A percentile compares a stretch with the other conserved stretches of the same genome.
phyloP scores from a whole-genome alignment of 352 stramenopile species.

The Phytophthora cactorum region DNA sequence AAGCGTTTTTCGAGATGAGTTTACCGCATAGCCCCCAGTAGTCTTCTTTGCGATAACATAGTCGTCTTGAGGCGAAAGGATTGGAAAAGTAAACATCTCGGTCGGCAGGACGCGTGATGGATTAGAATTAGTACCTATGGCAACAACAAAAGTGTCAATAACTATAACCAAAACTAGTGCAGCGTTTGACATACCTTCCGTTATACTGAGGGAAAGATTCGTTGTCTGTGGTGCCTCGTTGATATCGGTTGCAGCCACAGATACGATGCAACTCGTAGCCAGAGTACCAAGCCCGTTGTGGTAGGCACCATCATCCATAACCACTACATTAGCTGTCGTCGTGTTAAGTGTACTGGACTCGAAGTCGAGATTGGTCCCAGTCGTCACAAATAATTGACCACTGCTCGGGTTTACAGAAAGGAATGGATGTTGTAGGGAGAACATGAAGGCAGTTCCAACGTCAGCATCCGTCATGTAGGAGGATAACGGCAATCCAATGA shows the following conservation, averaged over 20 bases:
- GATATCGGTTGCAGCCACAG: constrained; percentile 26
- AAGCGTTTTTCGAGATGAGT: constrained; percentile 14
- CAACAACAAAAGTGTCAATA: not conserved
- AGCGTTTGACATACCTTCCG: constrained; percentile 26
- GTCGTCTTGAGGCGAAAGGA: constrained; percentile 20
- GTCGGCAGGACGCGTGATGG: constrained; percentile 2
- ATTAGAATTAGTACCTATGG: constrained; percentile 23
- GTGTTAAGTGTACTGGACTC: constrained; percentile 14
- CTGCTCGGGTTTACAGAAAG: constrained; percentile 21
- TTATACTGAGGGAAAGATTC: constrained; percentile 20
- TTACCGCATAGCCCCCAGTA: constrained; percentile 15
- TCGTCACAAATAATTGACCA: constrained; percentile 38
- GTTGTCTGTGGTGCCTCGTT: constrained; percentile 31
- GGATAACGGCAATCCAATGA: constrained; percentile 19
- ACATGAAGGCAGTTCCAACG: constrained; percentile 28
- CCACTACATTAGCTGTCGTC: constrained; percentile 25
- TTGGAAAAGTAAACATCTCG: constrained; percentile 28
- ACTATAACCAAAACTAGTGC: not conserved
- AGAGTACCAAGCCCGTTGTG: constrained; percentile 34
- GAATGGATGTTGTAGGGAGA: constrained; percentile 38
- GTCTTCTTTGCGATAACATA: constrained; percentile 17
- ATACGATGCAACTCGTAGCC: constrained; percentile 32
- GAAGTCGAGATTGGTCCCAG: constrained; percentile 34
- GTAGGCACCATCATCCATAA: constrained; percentile 39
- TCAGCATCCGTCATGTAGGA: constrained; percentile 31